Evolutionary conservation across 2,329 filamentous ascomycete genomes (phyloP).

Genomic region (Dactylonectria macrodidyma): DNA sequence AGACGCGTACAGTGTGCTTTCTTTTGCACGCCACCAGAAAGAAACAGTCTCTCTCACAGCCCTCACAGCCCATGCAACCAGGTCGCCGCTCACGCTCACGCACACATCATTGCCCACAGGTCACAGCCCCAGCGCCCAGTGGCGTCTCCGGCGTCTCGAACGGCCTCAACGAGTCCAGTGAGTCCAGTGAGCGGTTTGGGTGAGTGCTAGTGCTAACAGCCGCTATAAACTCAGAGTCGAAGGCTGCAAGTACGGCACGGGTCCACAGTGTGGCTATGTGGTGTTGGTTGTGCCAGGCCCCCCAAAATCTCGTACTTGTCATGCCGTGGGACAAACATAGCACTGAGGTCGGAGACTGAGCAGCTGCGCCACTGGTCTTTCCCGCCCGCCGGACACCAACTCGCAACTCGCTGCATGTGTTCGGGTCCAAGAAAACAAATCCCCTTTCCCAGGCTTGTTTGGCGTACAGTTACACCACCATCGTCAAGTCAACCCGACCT

Average conservation of each 20-base stretch:
- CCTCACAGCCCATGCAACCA: not conserved
- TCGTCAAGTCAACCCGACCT: conserved; percentile 38
- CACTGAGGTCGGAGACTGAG: conserved; percentile 38
- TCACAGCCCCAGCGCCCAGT: not conserved
- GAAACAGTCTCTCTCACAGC: too few species aligned
- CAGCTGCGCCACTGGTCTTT: conserved; percentile 32
- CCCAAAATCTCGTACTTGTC: conserved; percentile 30
- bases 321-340: conserved; percentile 47
- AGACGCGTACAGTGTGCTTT: conserved; percentile 15
- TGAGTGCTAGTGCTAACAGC: not conserved
- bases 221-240: conserved; percentile 16
- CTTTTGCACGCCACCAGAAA: not conserved
- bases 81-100: not conserved
- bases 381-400: conserved; percentile 33
- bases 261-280: conserved; percentile 42
- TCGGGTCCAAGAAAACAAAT: conserved; percentile 49
- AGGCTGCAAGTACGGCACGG: conserved; percentile 1
- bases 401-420: conserved; percentile 37
- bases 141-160: conserved; percentile 4
- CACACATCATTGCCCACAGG: not conserved
- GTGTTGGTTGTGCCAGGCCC: conserved; percentile 19
- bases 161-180: not conserved
- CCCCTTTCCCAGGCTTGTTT: conserved; percentile 48
- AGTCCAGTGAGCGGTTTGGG: conserved; percentile 5
- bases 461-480: conserved; percentile 39